Percentiles rank a stretch among this genome's conserved stretches.
Evolutionary conservation across 306 rosid species (phyloP).

Genomic region (Dryas alaskensis): DNA sequence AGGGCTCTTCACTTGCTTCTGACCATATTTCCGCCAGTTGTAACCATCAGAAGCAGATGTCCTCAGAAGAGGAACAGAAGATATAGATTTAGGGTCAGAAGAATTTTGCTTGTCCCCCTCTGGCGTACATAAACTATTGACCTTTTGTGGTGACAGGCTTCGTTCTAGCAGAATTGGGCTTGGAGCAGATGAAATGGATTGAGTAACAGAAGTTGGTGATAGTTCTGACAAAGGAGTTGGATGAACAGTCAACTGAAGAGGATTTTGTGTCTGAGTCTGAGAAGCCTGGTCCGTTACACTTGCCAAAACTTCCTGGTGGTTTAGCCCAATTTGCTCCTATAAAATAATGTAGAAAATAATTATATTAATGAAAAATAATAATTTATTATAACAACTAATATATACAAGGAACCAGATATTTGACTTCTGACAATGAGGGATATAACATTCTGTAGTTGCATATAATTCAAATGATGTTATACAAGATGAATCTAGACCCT

Average conservation of each 20-base stretch:
- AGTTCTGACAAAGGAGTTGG: slow-evolving; percentile 43
- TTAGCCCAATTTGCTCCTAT: slow-evolving; percentile 51
- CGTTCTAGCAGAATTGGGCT: slow-evolving; percentile 44
- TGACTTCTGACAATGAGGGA: background rate
- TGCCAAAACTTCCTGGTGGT: slow-evolving; percentile 36
- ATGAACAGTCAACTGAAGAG: slow-evolving; percentile 38
- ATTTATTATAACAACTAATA: background rate
- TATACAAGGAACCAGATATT: background rate
- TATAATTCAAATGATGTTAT: background rate
- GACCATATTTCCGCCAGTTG: slow-evolving; percentile 99
- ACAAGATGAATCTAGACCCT: background rate
- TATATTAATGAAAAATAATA: background rate
- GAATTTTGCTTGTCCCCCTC: slow-evolving; percentile 38
- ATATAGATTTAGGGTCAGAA: slow-evolving; percentile 39
- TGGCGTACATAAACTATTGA: slow-evolving; percentile 19
- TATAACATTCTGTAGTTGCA: background rate
- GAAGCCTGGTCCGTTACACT: slow-evolving; percentile 34
- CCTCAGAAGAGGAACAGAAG: slow-evolving; percentile 51
- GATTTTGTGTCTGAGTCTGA: slow-evolving; percentile 44
- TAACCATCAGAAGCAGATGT: slow-evolving; percentile 81
- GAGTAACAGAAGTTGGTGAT: slow-evolving; percentile 79
- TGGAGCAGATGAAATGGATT: slow-evolving; percentile 54
- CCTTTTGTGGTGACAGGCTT: slow-evolving; percentile 35
- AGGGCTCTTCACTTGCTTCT: slow-evolving; percentile 98
- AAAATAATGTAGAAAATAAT: slow-evolving; percentile 19